These are phyloP conservation scores for Colletotrichum nymphaeae DNA, from an alignment of 2,329 filamentous ascomycete genomes.

Conservation along the genomic window DNA sequence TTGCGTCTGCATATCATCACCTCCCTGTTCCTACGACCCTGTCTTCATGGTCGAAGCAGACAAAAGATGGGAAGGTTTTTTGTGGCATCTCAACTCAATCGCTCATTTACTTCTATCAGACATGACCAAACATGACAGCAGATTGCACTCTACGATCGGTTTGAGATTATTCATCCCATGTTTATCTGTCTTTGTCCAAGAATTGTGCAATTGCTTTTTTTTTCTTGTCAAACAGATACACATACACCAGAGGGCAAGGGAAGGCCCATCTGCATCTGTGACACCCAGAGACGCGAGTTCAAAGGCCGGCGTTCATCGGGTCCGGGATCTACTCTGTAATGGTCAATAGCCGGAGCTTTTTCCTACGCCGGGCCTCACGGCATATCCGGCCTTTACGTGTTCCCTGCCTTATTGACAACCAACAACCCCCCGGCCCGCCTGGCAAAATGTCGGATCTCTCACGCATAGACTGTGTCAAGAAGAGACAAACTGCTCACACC, in stretches of 20 bases:
- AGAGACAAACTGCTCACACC: neutral
- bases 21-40: neutral
- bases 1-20: neutral
- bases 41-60: neutral
- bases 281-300: neutral
- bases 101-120: neutral
- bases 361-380: neutral
- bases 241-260: neutral
- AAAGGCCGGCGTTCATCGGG: conserved; percentile 7
- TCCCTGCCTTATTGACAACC: neutral
- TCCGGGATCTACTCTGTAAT: conserved; percentile 14
- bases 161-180: neutral
- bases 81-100: neutral
- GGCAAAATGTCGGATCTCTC: conserved; percentile 8
- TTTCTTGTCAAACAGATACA: neutral
- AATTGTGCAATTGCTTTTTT: neutral
- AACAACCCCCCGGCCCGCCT: neutral
- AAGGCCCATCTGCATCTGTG: neutral
- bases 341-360: neutral
- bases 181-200: neutral
- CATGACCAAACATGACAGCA: neutral
- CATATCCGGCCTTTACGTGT: neutral
- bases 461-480: conserved; percentile 26
- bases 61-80: neutral
- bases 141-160: neutral